Conservation (phyloP, 1,284 basidiomycete species). For the Microstroma glucosiphilum region DNA sequence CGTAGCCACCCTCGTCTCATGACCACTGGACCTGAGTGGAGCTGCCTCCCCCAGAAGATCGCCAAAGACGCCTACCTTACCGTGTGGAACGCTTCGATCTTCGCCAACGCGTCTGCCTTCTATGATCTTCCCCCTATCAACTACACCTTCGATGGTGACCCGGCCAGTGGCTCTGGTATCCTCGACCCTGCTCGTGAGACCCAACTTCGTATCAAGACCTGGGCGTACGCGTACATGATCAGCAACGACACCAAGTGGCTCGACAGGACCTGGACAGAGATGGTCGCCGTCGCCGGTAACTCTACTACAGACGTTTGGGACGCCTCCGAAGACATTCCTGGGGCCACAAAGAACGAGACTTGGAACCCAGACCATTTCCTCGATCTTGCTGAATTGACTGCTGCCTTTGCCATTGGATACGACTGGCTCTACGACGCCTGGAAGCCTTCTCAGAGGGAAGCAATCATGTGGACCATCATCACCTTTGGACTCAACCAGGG, state of each 20-base stretch:
- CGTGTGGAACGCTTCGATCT: slow-evolving; percentile 84
- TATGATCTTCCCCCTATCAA: slow-evolving; percentile 58
- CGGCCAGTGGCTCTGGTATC: slow-evolving; percentile 66
- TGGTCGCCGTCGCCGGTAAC: slow-evolving; percentile 54
- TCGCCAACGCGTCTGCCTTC: slow-evolving; percentile 74
- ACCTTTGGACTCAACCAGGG: slow-evolving; percentile 60
- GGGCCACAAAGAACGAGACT: slow-evolving; percentile 13
- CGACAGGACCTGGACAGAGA: slow-evolving; percentile 75
- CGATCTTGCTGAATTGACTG: slow-evolving; percentile 79
- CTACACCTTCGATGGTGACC: slow-evolving; percentile 68
- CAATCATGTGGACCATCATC: slow-evolving; percentile 70
- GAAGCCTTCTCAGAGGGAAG: slow-evolving; percentile 65
- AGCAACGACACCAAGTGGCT: slow-evolving; percentile 85
- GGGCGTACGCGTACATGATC: slow-evolving; percentile 82
- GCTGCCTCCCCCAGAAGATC: slow-evolving; percentile 71
- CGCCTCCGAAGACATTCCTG: not conserved
- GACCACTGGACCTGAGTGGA: slow-evolving; percentile 87
- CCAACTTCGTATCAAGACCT: slow-evolving; percentile 86
- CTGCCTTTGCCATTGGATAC: slow-evolving; percentile 66
- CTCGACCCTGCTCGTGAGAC: slow-evolving; percentile 84
- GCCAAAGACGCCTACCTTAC: slow-evolving; percentile 75
- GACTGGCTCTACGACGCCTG: slow-evolving; percentile 87
- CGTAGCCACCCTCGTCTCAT: slow-evolving; percentile 83
- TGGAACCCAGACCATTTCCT: slow-evolving; percentile 93
- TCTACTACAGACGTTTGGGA: slow-evolving; percentile 58